A percentile compares a stretch with the other conserved stretches of the same genome.
phyloP scores from a whole-genome alignment of 73 alveolate genomes.

The Paramecium sonneborni region DNA sequence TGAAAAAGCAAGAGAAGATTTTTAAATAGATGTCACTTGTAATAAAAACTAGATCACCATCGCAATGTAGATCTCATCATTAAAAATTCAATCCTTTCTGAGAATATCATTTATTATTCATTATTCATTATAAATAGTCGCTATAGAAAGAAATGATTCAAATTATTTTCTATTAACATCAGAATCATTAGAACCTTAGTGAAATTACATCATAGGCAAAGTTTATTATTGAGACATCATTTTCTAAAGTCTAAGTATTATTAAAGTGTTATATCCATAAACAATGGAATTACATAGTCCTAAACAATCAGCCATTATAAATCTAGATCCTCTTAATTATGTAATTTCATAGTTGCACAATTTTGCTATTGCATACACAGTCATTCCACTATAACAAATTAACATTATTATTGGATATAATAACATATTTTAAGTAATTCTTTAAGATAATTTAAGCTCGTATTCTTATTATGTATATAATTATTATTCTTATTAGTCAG shows the following conservation, averaged over 20 bases:
- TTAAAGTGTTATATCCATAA: neutral
- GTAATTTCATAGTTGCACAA: neutral
- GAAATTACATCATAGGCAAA: neutral
- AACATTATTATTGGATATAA: constrained; percentile 31
- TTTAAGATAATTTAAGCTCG: neutral
- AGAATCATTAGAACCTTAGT: neutral
- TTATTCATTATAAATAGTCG: constrained; percentile 6
- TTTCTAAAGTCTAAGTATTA: neutral
- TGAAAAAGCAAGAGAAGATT: constrained; percentile 22
- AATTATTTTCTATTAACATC: constrained; percentile 12
- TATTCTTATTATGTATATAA: neutral
- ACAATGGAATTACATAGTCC: constrained; percentile 14
- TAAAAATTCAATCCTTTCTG: constrained; percentile 29
- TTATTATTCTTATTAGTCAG: neutral
- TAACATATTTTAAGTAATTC: constrained; percentile 9
- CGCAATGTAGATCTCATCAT: constrained; percentile 43
- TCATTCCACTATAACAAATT: neutral
- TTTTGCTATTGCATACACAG: constrained; percentile 5
- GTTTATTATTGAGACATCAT: constrained; percentile 4
- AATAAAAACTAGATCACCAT: constrained; percentile 17
- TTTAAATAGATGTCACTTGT: constrained; percentile 34
- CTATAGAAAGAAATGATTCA: constrained; percentile 35
- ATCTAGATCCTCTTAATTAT: neutral
- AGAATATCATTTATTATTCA: neutral
- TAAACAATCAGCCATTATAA: constrained; percentile 13